phyloP scores from a whole-genome alignment of 2,329 filamentous ascomycete genomes.

The Diaporthe eres region DNA sequence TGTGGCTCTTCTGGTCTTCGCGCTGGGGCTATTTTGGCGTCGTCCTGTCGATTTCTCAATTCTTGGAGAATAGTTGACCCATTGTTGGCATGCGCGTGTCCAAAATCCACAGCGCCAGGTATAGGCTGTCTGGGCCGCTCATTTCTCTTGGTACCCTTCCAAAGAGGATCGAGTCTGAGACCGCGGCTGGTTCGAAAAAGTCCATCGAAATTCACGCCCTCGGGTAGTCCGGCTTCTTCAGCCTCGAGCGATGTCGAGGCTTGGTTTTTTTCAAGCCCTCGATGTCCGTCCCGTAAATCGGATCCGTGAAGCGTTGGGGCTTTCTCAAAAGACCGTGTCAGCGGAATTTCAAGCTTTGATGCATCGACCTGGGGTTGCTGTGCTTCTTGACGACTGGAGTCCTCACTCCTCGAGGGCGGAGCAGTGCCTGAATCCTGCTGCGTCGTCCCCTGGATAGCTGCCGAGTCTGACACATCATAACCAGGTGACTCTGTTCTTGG shows the following conservation, averaged over 20 bases:
- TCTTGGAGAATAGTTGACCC: slow-evolving; percentile 32
- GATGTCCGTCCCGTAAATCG: not conserved
- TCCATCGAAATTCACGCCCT: slow-evolving; percentile 34
- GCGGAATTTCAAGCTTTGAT: not conserved
- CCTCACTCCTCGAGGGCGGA: not conserved
- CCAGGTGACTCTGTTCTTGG: not conserved
- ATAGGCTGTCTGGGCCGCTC: slow-evolving; percentile 19
- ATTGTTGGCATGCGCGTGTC: not conserved
- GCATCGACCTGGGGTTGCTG: not conserved
- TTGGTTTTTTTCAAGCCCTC: not conserved
- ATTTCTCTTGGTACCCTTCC: slow-evolving; percentile 38
- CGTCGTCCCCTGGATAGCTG: not conserved
- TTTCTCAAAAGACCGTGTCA: not conserved
- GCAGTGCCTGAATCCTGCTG: not conserved
- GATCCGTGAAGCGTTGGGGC: not conserved
- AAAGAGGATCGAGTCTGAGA: slow-evolving; percentile 34
- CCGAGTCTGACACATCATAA: not conserved
- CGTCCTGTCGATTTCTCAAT: not conserved
- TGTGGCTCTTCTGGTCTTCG: not conserved
- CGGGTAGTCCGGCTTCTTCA: slow-evolving; percentile 20
- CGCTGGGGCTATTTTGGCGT: not conserved
- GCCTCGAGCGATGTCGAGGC: not conserved
- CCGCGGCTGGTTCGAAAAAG: slow-evolving; percentile 41
- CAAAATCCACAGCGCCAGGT: slow-evolving; percentile 27
- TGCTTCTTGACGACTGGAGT: not conserved